phyloP scores from a whole-genome alignment of 2,329 filamentous ascomycete genomes.

The Venturia carpophila region DNA sequence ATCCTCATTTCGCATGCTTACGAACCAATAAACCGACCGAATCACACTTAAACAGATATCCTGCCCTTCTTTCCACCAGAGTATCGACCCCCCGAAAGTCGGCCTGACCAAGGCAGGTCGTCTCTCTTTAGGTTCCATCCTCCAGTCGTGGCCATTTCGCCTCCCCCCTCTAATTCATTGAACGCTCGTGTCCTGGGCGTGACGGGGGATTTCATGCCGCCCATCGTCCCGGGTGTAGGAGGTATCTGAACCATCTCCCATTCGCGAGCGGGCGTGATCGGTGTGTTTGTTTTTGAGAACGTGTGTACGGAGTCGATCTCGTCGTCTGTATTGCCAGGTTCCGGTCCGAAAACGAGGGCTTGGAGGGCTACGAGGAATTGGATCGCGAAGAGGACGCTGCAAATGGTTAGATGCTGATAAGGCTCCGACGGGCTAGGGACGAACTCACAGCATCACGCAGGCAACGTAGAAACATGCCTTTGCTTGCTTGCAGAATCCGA shows the following conservation, averaged over 20 bases:
- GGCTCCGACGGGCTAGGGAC: neutral
- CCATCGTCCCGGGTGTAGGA: slow-evolving; percentile 36
- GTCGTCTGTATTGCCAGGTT: slow-evolving; percentile 26
- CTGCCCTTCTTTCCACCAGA: neutral
- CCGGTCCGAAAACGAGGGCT: slow-evolving; percentile 45
- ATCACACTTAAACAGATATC: neutral
- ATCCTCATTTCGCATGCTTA: too few relatives aligned
- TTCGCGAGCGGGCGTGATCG: slow-evolving; percentile 38
- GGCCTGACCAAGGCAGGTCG: neutral
- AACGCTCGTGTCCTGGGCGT: slow-evolving; percentile 63
- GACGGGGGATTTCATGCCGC: slow-evolving; percentile 32
- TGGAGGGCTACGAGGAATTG: slow-evolving; percentile 54
- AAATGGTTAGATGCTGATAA: neutral
- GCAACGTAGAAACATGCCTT: slow-evolving; percentile 59
- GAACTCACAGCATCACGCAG: slow-evolving; percentile 59
- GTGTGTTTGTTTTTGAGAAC: slow-evolving; percentile 39
- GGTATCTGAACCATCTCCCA: slow-evolving; percentile 50
- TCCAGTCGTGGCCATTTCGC: neutral
- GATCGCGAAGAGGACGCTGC: slow-evolving; percentile 4
- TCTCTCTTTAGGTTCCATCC: slow-evolving; percentile 4
- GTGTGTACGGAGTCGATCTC: slow-evolving; percentile 36
- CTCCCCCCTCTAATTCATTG: slow-evolving; percentile 40
- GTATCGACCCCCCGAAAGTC: neutral
- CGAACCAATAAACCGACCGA: neutral
- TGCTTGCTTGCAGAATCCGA: slow-evolving; percentile 56